Evolutionary conservation across 78 protist genomes (phyloP).

Genomic region (Polysphondylium violaceum): DNA sequence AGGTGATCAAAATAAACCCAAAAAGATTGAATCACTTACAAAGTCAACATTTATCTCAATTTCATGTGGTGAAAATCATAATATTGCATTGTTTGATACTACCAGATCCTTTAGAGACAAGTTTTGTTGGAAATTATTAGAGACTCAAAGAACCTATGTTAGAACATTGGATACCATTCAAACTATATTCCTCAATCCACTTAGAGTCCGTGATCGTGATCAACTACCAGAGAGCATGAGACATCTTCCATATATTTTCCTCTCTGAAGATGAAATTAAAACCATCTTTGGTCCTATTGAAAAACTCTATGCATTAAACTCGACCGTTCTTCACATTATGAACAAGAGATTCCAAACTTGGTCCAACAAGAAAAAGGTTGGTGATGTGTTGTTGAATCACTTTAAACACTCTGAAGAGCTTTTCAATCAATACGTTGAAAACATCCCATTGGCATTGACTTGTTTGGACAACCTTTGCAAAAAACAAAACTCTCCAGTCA

Average conservation of each 20-base stretch:
- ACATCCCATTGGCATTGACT: slow-evolving; percentile 25
- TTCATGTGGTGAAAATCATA: slow-evolving; percentile 60
- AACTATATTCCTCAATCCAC: slow-evolving; percentile 46
- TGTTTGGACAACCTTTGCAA: slow-evolving; percentile 26
- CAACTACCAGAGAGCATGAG: slow-evolving; percentile 38
- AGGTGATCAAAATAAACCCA: slow-evolving; percentile 50
- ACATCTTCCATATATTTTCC: slow-evolving; percentile 62
- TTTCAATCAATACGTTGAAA: slow-evolving; percentile 34
- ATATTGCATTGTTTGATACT: slow-evolving; percentile 48
- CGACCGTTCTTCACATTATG: slow-evolving; percentile 11
- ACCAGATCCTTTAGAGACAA: slow-evolving; percentile 53
- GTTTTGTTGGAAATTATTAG: slow-evolving; percentile 67
- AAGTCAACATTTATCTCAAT: slow-evolving; percentile 35
- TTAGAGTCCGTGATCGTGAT: slow-evolving; percentile 57
- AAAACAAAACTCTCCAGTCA: slow-evolving; percentile 29
- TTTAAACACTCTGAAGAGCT: slow-evolving; percentile 35
- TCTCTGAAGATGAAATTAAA: slow-evolving; percentile 53
- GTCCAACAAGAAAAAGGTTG: slow-evolving; percentile 36
- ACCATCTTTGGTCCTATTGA: slow-evolving; percentile 51
- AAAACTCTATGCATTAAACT: slow-evolving; percentile 22
- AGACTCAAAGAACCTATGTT: slow-evolving; percentile 51
- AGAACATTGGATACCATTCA: slow-evolving; percentile 20
- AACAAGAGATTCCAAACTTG: slow-evolving; percentile 13
- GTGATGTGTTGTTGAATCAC: slow-evolving; percentile 56
- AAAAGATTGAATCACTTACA: slow-evolving; percentile 21